phyloP scores from a whole-genome alignment of 192 early-diverging fungal genomes.

The Geranomyces variabilis region DNA sequence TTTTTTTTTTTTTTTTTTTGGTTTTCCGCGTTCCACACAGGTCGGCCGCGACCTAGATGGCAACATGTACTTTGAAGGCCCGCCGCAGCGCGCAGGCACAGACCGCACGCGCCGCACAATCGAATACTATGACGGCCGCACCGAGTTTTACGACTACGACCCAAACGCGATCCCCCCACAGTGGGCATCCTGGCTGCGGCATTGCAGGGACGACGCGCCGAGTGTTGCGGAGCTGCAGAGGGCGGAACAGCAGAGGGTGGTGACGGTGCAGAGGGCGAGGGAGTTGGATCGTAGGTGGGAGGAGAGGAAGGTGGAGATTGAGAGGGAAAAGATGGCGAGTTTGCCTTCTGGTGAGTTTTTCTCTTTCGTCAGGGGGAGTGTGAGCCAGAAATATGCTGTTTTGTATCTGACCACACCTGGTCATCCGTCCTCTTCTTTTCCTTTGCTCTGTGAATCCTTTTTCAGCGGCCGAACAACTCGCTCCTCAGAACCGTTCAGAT shows the following conservation, averaged over 20 bases:
- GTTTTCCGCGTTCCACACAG: background rate
- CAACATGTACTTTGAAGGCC: slow-evolving; percentile 54
- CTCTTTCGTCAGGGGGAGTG: too few species aligned
- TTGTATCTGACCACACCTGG: too few species aligned
- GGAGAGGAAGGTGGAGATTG: slow-evolving; percentile 17
- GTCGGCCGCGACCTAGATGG: slow-evolving; percentile 37
- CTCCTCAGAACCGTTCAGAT: too few species aligned
- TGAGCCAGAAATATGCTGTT: too few species aligned
- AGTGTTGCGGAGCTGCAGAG: slow-evolving; percentile 30
- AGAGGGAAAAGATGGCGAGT: background rate
- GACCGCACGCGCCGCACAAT: slow-evolving; percentile 34
- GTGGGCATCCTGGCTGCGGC: slow-evolving; percentile 52
- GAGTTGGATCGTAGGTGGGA: slow-evolving; percentile 22
- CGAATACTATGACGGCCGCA: slow-evolving; percentile 46
- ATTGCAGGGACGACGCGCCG: slow-evolving; percentile 43
- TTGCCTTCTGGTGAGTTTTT: slow-evolving; percentile 2
- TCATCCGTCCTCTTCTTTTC: too few species aligned
- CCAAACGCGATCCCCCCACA: slow-evolving; percentile 45
- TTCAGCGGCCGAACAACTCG: too few species aligned
- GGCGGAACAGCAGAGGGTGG: slow-evolving; percentile 11
- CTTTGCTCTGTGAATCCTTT: too few species aligned
- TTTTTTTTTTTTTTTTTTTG: background rate
- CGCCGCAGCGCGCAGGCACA: slow-evolving; percentile 27
- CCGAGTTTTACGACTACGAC: slow-evolving; percentile 36
- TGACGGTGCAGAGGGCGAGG: background rate